These are phyloP conservation scores for Pittosporum tobira DNA, from an alignment of 129 eudicot species.

Conservation along the genomic window DNA sequence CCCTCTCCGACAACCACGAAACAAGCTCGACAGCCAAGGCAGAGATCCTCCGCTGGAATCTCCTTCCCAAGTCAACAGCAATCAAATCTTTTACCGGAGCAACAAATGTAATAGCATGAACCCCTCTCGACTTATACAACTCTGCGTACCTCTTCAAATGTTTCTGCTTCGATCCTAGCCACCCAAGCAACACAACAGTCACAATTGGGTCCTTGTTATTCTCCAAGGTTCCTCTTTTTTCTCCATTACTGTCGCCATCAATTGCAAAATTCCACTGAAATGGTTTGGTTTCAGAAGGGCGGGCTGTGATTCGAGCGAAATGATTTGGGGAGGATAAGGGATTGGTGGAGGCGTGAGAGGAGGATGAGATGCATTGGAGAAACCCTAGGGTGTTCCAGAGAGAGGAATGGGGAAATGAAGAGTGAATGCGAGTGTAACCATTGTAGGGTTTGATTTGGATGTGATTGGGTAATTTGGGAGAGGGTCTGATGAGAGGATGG, in stretches of 20 bases:
- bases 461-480: slow-evolving; percentile 9
- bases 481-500: slow-evolving; percentile 7
- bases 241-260: background rate
- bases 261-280: slow-evolving; percentile 38
- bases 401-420: slow-evolving; percentile 8
- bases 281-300: slow-evolving; percentile 7
- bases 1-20: slow-evolving; percentile 46
- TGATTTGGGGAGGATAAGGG: slow-evolving; percentile 11
- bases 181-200: slow-evolving; percentile 71
- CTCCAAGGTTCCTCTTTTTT: slow-evolving; percentile 2
- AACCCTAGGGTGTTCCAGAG: slow-evolving; percentile 14
- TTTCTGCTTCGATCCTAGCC: slow-evolving; percentile 75
- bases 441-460: background rate
- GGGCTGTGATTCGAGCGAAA: slow-evolving; percentile 28
- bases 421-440: background rate
- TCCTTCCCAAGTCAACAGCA: slow-evolving; percentile 71
- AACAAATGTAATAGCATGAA: slow-evolving; percentile 49
- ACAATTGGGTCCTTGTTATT: slow-evolving; percentile 30
- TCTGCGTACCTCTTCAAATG: slow-evolving; percentile 82
- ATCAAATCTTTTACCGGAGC: slow-evolving; percentile 61
- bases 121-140: slow-evolving; percentile 53
- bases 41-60: slow-evolving; percentile 35
- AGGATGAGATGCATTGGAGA: slow-evolving; percentile 15
- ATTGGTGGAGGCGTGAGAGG: slow-evolving; percentile 4
- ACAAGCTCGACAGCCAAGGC: slow-evolving; percentile 40